Evolutionary conservation across 768 basidiomycete species (phyloP).

Genomic region (Neoboletus brunneissimus): DNA sequence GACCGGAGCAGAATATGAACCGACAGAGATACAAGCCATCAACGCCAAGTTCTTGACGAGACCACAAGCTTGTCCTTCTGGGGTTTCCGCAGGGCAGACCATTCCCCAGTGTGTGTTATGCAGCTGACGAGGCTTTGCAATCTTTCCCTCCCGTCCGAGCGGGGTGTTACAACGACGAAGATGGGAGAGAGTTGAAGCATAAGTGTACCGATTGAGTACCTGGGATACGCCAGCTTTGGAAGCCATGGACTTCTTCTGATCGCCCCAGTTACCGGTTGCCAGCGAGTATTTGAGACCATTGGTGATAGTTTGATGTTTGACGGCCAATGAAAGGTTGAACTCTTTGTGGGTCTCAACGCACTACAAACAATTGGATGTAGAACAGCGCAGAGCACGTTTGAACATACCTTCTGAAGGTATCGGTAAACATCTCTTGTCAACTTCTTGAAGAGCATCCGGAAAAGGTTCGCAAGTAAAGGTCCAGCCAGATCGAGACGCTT

Average conservation of each 20-base stretch:
- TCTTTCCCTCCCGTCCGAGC: conserved; percentile 96
- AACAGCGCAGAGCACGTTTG: not conserved
- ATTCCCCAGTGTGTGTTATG: conserved; percentile 99
- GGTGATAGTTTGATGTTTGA: conserved; percentile 96
- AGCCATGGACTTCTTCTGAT: conserved; percentile 98
- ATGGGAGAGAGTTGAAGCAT: conserved; percentile 97
- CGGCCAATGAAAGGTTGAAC: conserved; percentile 86
- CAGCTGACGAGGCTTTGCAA: conserved; percentile 97
- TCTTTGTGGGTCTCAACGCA: conserved; percentile 96
- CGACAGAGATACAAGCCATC: conserved; percentile 98
- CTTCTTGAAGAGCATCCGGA: conserved; percentile 97
- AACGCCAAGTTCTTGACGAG: conserved; percentile 97
- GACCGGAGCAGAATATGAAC: conserved; percentile 91
- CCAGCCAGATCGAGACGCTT: conserved; percentile 96
- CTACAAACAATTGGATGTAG: conserved; percentile 39
- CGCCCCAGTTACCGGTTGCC: conserved; percentile 99
- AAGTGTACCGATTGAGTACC: conserved; percentile 97
- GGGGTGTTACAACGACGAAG: conserved; percentile 98
- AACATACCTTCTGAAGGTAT: conserved; percentile 87
- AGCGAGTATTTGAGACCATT: conserved; percentile 98
- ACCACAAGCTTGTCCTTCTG: conserved; percentile 99
- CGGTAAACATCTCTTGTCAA: conserved; percentile 96
- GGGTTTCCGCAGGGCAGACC: conserved; percentile 99
- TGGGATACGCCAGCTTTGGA: conserved; percentile 98
- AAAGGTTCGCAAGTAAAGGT: conserved; percentile 92